A percentile compares a stretch with the other conserved stretches of the same genome.
Evolutionary conservation across 257 asterid genomes (phyloP).

Genomic region (Gentiana dahurica): DNA sequence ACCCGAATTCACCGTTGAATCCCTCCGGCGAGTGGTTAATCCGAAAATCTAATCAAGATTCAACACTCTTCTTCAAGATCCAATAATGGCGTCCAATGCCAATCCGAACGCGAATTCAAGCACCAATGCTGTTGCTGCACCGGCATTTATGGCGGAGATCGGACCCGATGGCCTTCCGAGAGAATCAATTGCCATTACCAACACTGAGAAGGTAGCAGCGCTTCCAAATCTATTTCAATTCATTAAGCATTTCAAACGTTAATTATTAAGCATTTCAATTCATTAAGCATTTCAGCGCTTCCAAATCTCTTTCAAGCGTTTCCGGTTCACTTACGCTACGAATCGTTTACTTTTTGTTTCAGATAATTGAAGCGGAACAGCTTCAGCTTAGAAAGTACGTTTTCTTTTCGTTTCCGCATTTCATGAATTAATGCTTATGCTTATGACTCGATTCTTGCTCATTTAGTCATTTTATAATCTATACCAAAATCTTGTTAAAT

Average conservation of each 20-base stretch:
- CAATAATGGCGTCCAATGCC: conserved; percentile 29
- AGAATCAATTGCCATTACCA: conserved; percentile 74
- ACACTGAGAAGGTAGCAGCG: conserved; percentile 58
- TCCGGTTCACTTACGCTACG: neutral
- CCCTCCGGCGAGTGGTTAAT: too few relatives aligned
- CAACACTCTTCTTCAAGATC: neutral
- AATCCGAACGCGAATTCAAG: conserved; percentile 21
- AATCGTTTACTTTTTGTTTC: conserved; percentile 11
- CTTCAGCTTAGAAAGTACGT: conserved; percentile 83
- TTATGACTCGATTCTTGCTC: too few relatives aligned
- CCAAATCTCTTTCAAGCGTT: too few relatives aligned
- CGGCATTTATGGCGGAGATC: conserved; percentile 53
- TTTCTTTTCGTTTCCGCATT: conserved; percentile 5
- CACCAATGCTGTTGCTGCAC: conserved; percentile 19
- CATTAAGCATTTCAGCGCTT: neutral
- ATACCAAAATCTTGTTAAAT: too few relatives aligned
- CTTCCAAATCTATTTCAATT: neutral
- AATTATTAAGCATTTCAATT: neutral
- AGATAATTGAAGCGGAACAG: conserved; percentile 82
- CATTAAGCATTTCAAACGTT: neutral
- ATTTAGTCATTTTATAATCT: too few relatives aligned
- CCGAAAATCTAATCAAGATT: conserved; percentile 1
- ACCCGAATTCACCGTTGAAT: too few relatives aligned
- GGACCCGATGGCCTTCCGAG: conserved; percentile 86
- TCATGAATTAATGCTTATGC: too few relatives aligned